Percentiles rank a stretch among this genome's conserved stretches.
phyloP scores from a whole-genome alignment of 495 filamentous ascomycete species.

The Amorphotheca resinae region DNA sequence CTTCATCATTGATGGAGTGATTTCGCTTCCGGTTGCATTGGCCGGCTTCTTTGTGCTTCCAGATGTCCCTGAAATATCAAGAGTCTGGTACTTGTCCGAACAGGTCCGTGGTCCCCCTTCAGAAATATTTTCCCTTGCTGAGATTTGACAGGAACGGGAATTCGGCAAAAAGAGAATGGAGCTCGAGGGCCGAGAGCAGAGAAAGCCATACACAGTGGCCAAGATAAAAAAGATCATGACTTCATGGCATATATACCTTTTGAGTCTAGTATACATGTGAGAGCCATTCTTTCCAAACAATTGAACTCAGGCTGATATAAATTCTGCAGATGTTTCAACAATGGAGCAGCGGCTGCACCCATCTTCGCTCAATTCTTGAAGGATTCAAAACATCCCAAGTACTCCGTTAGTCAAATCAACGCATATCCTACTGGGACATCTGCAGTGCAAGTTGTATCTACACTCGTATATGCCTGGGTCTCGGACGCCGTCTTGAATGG shows the following conservation, averaged over 20 bases:
- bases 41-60: slow-evolving; percentile 33
- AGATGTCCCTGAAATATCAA: slow-evolving; percentile 32
- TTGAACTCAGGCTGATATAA: too few relatives aligned
- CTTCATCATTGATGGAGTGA: slow-evolving; percentile 30
- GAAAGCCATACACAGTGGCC: slow-evolving; percentile 4
- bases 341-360: slow-evolving; percentile 24
- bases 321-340: slow-evolving; percentile 28
- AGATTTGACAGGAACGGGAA: background rate
- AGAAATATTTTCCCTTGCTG: background rate
- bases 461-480: slow-evolving; percentile 18
- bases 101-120: background rate
- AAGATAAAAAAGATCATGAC: slow-evolving; percentile 10
- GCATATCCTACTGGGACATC: slow-evolving; percentile 20
- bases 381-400: slow-evolving; percentile 26
- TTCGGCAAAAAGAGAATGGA: slow-evolving; percentile 1
- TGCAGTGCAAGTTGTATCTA: slow-evolving; percentile 16
- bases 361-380: slow-evolving; percentile 24
- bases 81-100: slow-evolving; percentile 26
- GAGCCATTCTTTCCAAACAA: too few relatives aligned
- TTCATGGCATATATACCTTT: slow-evolving; percentile 10
- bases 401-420: slow-evolving; percentile 29
- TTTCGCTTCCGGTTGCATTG: slow-evolving; percentile 31
- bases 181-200: slow-evolving; percentile 2
- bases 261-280: slow-evolving; percentile 9
- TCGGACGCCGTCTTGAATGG: slow-evolving; percentile 10